These are phyloP conservation scores for Trifolium subterraneum DNA, from an alignment of 306 rosid genomes.

Conservation along the genomic window DNA sequence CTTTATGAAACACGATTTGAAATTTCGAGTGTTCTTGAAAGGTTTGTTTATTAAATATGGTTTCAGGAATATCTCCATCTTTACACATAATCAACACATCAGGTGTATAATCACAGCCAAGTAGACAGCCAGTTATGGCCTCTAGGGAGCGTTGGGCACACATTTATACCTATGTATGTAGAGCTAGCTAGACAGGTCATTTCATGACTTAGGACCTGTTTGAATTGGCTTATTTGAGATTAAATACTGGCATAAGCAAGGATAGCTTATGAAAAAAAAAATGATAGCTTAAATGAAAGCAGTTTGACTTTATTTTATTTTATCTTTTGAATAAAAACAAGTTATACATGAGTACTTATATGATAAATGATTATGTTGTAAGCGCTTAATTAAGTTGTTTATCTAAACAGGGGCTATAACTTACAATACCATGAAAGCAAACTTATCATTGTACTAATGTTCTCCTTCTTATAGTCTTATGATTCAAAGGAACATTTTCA, in stretches of 20 bases:
- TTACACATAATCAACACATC: neutral
- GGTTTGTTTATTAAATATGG: conserved; percentile 1
- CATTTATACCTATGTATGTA: neutral
- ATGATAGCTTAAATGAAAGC: neutral
- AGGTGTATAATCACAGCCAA: neutral
- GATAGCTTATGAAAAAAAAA: neutral
- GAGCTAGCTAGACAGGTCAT: neutral
- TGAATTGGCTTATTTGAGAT: neutral
- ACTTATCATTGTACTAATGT: neutral
- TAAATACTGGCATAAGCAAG: neutral
- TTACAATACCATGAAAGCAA: neutral
- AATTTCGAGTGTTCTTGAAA: conserved; percentile 14
- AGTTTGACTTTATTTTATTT: neutral
- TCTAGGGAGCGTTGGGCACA: neutral
- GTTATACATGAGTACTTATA: neutral
- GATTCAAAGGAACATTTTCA: conserved; percentile 18
- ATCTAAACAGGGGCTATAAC: neutral
- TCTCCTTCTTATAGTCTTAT: neutral
- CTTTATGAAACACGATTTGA: conserved; percentile 1
- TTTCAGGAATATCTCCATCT: conserved; percentile 17
- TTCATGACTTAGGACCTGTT: neutral
- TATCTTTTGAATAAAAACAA: neutral
- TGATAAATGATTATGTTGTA: neutral
- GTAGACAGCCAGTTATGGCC: neutral
- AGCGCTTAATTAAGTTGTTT: neutral